Evolutionary conservation across 2,329 filamentous ascomycete species (phyloP), one percentile per base, ranked within the genome.

Genomic region (Nothophoma quercina): DNA sequence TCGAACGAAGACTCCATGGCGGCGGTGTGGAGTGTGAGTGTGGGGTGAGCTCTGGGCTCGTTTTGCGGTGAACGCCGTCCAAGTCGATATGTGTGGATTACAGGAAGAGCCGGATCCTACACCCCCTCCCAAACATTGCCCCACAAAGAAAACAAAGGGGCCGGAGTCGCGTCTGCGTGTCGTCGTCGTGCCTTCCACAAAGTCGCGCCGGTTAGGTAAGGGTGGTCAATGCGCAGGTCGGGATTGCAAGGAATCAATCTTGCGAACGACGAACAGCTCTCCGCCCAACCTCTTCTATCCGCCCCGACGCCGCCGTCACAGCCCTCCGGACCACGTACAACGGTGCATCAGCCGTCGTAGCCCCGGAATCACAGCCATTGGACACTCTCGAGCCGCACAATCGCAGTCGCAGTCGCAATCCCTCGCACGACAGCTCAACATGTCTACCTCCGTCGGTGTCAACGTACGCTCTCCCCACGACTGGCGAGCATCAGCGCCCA

Each of bases 1-100:
- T 86, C 88, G 78, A 88, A 86, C 82, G 88, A 88, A 12, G 67
- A 64, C 46, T 72, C 70, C 70, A 72, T 72, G 44, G 46, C 51
- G 58, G 54, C 43, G 58, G 36, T 48, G 51, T 39, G 38, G 46
- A 38, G 39, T 33, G 48, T 23, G 51, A 35, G 38, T 36, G 47
- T 28, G 55, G 42, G 35, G 49, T 42, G 33, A 28, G 42, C 22
- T 18, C 28, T 35, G 38, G 39, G 28, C 19, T 21, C 28, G 30
- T 9, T 8, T 6, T 39, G 12, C 13, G 5, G 29, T 18, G n/a
- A 13, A 1, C 19, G 21, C 3, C 7, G 7, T 4, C 15, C 5
- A 19, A n/a, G 9, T 13, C 26, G 8, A 30, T 13, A 7, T 4
- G 13, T 39, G 21, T 38, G 16, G n/a, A 10, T 18, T 23, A 25